Percentiles rank a stretch among this genome's conserved stretches.
Conservation (phyloP, 2,329 filamentous ascomycete genomes). For the Periconia macrospinosa region DNA sequence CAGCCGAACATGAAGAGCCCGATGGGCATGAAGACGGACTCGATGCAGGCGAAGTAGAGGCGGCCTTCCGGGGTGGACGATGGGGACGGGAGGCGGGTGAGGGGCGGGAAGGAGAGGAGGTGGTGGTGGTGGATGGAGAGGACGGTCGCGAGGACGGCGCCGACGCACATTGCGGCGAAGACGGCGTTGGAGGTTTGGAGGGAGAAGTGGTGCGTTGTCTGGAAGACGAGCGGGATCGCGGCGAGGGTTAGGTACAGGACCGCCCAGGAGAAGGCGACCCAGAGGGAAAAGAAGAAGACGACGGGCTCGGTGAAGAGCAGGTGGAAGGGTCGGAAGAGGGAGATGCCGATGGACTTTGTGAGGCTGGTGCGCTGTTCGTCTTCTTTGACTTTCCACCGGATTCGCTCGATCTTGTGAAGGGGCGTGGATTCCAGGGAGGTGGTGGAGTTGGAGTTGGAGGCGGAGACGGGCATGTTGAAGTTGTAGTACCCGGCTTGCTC, state of each 20-base stretch:
- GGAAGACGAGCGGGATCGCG: slow-evolving; percentile 78
- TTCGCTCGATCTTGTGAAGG: slow-evolving; percentile 46
- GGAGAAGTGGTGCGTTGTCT: slow-evolving; percentile 67
- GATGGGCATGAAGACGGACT: slow-evolving; percentile 72
- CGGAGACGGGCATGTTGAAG: slow-evolving; percentile 40
- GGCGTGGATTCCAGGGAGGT: slow-evolving; percentile 22
- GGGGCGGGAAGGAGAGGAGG: no score
- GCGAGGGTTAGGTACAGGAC: slow-evolving; percentile 84
- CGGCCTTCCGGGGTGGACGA: slow-evolving; percentile 67
- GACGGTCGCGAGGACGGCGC: slow-evolving; percentile 65
- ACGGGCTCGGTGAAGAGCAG: slow-evolving; percentile 75
- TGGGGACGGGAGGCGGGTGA: no score
- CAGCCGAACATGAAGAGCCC: slow-evolving; percentile 83
- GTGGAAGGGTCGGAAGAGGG: slow-evolving; percentile 76
- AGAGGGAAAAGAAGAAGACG: slow-evolving; percentile 84
- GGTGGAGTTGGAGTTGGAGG: slow-evolving; percentile 18
- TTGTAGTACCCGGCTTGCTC: slow-evolving; percentile 66
- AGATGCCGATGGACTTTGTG: slow-evolving; percentile 70
- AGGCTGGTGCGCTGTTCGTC: slow-evolving; percentile 76
- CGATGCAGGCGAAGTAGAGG: slow-evolving; percentile 80
- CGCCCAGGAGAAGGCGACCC: slow-evolving; percentile 89
- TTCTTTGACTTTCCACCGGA: slow-evolving; percentile 78
- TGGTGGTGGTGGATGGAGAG: slow-evolving; percentile 73
- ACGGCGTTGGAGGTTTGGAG: slow-evolving; percentile 69
- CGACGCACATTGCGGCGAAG: slow-evolving; percentile 73